Evolutionary conservation across 345 rosid species (phyloP).

Genomic region (Gossypium australe): DNA sequence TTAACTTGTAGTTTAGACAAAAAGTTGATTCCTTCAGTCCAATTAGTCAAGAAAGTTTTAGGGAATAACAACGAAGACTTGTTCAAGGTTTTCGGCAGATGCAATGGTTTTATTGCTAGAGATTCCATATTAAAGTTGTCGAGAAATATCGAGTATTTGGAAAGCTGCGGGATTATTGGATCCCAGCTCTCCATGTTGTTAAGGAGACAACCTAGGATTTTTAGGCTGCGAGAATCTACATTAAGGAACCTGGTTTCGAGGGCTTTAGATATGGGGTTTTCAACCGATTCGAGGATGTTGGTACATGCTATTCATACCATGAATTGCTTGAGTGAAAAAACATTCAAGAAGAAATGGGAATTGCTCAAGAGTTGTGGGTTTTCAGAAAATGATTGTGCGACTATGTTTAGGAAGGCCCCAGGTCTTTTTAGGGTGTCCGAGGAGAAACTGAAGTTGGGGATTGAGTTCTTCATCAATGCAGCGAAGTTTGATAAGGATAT

Average conservation of each 20-base stretch:
- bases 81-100: not conserved
- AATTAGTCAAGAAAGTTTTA: not conserved
- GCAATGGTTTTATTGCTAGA: not conserved
- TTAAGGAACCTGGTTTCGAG: slow-evolving; percentile 18
- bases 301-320: slow-evolving; percentile 27
- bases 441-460: slow-evolving; percentile 28
- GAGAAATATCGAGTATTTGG: slow-evolving; percentile 2
- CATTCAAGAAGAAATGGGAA: slow-evolving; percentile 23
- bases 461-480: slow-evolving; percentile 25
- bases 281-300: slow-evolving; percentile 37
- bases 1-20: slow-evolving; percentile 3
- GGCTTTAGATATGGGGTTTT: slow-evolving; percentile 29
- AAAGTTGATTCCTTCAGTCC: slow-evolving; percentile 8
- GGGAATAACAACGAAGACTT: not conserved
- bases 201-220: slow-evolving; percentile 30
- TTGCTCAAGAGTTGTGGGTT: slow-evolving; percentile 28
- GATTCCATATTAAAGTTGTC: not conserved
- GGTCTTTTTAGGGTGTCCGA: slow-evolving; percentile 20
- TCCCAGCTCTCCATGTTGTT: slow-evolving; percentile 24
- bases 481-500: slow-evolving; percentile 19
- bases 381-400: slow-evolving; percentile 18
- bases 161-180: slow-evolving; percentile 12
- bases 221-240: slow-evolving; percentile 11
- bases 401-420: slow-evolving; percentile 32
- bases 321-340: slow-evolving; percentile 26